A percentile compares a stretch with the other conserved stretches of the same genome.
Evolutionary conservation across 192 early-diverging fungal genomes (phyloP).

Genomic region (Kappamyces sp.): DNA sequence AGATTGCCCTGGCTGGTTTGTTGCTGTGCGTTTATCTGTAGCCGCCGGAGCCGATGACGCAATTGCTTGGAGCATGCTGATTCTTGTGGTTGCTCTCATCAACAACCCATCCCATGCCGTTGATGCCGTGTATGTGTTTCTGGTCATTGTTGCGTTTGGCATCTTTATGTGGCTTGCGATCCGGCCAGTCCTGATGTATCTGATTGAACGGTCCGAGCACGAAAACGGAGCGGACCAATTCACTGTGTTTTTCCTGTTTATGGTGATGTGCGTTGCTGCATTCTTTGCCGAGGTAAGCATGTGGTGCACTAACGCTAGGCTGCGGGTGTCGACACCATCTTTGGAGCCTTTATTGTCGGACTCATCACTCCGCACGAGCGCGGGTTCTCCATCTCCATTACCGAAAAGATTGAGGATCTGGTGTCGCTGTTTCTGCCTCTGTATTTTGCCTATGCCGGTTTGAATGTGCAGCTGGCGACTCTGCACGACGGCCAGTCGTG

Average conservation of each 20-base stretch:
- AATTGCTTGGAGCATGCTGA: slow-evolving; percentile 69
- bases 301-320: slow-evolving; percentile 26
- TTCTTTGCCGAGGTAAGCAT: slow-evolving; percentile 48
- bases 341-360: slow-evolving; percentile 86
- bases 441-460: slow-evolving; percentile 88
- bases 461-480: slow-evolving; percentile 77
- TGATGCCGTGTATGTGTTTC: slow-evolving; percentile 75
- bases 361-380: slow-evolving; percentile 82
- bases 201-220: slow-evolving; percentile 19
- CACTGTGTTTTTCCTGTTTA: slow-evolving; percentile 67
- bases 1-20: slow-evolving; percentile 64
- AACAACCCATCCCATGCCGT: slow-evolving; percentile 71
- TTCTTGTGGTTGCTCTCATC: slow-evolving; percentile 76
- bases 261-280: slow-evolving; percentile 64
- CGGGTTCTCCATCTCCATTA: slow-evolving; percentile 79
- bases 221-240: slow-evolving; percentile 32
- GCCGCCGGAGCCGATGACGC: slow-evolving; percentile 82
- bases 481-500: slow-evolving; percentile 66
- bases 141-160: slow-evolving; percentile 62
- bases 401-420: slow-evolving; percentile 90
- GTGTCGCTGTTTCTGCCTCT: slow-evolving; percentile 85
- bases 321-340: slow-evolving; percentile 89
- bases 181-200: slow-evolving; percentile 51
- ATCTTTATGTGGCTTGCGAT: slow-evolving; percentile 64
- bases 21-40: too few relatives aligned